Conservation (phyloP, 176 grass and related monocot genomes). For the Avena sativa region DNA sequence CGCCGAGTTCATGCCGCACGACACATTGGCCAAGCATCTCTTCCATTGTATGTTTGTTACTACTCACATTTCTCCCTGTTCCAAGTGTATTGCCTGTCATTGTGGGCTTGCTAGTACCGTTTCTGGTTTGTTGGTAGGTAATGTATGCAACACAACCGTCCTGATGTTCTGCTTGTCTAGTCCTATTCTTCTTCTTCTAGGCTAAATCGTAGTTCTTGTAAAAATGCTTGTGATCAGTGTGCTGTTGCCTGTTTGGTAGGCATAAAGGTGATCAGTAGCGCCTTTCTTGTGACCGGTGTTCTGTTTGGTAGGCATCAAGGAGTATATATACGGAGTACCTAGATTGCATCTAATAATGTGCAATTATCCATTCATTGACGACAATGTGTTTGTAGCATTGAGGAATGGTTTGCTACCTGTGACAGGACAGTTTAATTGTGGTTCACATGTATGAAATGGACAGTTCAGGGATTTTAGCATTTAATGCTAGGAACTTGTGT, state of each 20-base stretch:
- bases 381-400: constrained; percentile 8
- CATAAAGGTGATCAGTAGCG: neutral
- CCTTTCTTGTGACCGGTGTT: neutral
- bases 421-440: neutral
- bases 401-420: neutral
- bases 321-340: neutral
- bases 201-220: neutral
- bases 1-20: constrained; percentile 80
- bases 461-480: neutral
- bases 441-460: neutral
- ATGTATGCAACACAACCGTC: neutral
- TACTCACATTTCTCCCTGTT: neutral
- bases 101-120: constrained; percentile 1
- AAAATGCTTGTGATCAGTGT: neutral
- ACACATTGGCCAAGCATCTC: constrained; percentile 89
- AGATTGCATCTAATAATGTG: neutral
- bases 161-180: neutral
- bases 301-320: constrained; percentile 22
- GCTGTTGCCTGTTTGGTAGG: neutral
- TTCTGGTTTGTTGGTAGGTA: constrained; percentile 12
- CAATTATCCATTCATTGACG: constrained; percentile 13
- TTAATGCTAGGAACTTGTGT: constrained; percentile 15
- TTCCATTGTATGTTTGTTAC: constrained; percentile 80
- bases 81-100: neutral
- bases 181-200: too few species aligned